Base-by-base conservation (phyloP, 2,329 filamentous ascomycete genomes). In the Neopestalotiopsis sp. region DNA sequence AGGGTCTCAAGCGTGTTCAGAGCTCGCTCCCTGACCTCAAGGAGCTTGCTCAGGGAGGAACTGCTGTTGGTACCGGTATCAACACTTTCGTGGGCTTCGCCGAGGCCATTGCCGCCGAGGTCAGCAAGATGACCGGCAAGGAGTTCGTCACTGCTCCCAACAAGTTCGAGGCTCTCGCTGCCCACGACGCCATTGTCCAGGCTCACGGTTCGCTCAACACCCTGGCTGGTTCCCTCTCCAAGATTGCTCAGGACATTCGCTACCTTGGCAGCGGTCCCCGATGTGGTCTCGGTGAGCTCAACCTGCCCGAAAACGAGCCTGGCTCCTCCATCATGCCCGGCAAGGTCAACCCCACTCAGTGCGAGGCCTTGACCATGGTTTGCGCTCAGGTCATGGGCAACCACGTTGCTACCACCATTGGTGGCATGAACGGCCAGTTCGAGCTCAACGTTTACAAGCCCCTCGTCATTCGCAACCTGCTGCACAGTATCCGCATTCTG, bases 381-480 rank as follows among this genome's bases (percentile, higher is more conserved):
- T 98, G 95, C 85, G 90, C 94, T 24, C 96, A 99, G 84, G 95
- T 99, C 71, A 97, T 98, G 89, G 96, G 96, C 78, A 99, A 99
- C 88, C 91, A 98, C 80, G 92, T 94, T 67, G 94, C 96, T 49
- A 91, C 94, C 70, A 98, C 95, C 38, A 94, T 98, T 76, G 94
- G 94, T 72, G 96, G 95, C 78, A 97, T 97, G 86, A 97, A 96
- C 85, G 96, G 96, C 74, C 97, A 98, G 85, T 99, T 99, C 76
- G 96, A 98, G 84, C 89, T 99, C 75, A 99, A 98, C 83, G 96
- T 98, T 68, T 99, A 97, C 90, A 98, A 98, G 88, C 96, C 96
- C 58, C 89, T 98, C 69, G 89, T 99, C 80, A 98, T 98, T 83
- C 89, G 92, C 82, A 98, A 98, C 85, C 86, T 98, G 73, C 88